phyloP scores from a whole-genome alignment of 192 early-diverging fungal genomes.

The Anaeromyces robustus region DNA sequence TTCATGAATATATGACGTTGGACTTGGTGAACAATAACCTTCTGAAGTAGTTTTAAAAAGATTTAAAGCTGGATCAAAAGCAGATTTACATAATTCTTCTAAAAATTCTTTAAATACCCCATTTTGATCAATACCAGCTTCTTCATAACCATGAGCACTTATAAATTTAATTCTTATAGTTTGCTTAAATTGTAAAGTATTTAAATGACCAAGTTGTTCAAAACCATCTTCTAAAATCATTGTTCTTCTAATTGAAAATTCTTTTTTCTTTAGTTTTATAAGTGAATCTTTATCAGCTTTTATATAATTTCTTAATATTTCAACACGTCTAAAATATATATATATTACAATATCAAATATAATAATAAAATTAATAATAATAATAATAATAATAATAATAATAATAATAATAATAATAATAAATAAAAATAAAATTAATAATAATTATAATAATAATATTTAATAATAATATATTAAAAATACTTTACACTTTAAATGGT shows the following conservation, averaged over 20 bases:
- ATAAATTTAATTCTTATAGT: conserved; percentile 18
- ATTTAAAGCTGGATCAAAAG: conserved; percentile 20
- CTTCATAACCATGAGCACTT: conserved; percentile 13
- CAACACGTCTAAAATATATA: neutral
- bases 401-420: too few relatives aligned
- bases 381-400: too few relatives aligned
- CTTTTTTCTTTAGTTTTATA: neutral
- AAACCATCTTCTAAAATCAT: conserved; percentile 22
- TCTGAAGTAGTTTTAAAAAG: conserved; percentile 23
- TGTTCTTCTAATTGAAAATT: neutral
- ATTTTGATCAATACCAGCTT: conserved; percentile 23
- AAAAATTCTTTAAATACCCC: conserved; percentile 31
- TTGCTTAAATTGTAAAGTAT: conserved; percentile 16
- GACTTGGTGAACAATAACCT: conserved; percentile 20
- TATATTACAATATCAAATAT: too few relatives aligned
- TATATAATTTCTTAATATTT: neutral
- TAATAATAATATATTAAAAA: neutral
- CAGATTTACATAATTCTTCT: conserved; percentile 18
- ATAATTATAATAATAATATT: too few relatives aligned
- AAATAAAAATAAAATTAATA: too few relatives aligned
- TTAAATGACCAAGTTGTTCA: conserved; percentile 7
- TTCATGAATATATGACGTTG: conserved; percentile 15
- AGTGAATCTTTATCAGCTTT: neutral
- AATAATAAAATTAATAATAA: too few relatives aligned
- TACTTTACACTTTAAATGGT: neutral